These are phyloP conservation scores for Deinandra increscens DNA, from an alignment of 129 eudicot species.

Conservation along the genomic window DNA sequence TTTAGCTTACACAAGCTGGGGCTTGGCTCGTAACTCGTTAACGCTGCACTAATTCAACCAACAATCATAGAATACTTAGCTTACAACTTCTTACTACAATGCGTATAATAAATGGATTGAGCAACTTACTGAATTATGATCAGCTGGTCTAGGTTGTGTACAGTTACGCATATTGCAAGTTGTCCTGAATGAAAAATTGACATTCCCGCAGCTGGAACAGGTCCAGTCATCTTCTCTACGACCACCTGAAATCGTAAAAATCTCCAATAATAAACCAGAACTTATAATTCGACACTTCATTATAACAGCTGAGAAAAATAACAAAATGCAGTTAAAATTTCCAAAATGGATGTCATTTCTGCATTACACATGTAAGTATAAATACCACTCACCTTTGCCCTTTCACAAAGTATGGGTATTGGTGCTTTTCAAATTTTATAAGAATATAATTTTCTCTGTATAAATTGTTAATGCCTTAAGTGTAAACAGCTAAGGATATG, in stretches of 20 bases:
- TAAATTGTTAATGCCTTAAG: neutral
- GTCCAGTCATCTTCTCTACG: constrained; percentile 99
- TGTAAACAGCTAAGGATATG: neutral
- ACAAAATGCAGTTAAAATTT: neutral
- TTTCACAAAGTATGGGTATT: neutral
- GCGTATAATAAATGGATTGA: neutral
- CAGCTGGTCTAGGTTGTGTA: constrained; percentile 95
- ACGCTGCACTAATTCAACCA: neutral
- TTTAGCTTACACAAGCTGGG: neutral
- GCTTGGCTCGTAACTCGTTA: neutral
- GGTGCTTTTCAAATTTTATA: neutral
- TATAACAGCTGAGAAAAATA: neutral
- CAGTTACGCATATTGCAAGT: constrained; percentile 96
- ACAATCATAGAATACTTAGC: constrained; percentile 15
- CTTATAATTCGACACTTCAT: neutral
- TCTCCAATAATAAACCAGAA: constrained; percentile 3
- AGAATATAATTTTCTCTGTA: no score
- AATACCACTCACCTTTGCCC: neutral
- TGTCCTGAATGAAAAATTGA: constrained; percentile 90
- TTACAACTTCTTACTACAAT: neutral
- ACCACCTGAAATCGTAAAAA: constrained; percentile 52
- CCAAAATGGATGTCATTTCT: neutral
- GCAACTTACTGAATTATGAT: constrained; percentile 77
- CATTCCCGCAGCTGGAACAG: constrained; percentile 95
- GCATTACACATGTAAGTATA: neutral